Evolutionary conservation across 129 eudicot genomes (phyloP), one percentile per base, ranked within the genome.

Genomic region (Lactuca sativa): DNA sequence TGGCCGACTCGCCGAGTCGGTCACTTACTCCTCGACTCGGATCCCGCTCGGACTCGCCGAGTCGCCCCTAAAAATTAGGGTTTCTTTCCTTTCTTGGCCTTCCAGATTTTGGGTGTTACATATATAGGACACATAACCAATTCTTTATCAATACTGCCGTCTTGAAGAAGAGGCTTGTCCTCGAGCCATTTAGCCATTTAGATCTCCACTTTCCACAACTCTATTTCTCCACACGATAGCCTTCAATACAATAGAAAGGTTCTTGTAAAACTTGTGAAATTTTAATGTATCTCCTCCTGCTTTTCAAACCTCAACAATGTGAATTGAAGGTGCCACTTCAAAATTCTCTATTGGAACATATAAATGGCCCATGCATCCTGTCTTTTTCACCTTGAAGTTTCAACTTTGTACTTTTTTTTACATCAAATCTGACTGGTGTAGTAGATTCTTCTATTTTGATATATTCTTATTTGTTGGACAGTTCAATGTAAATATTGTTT

Each of bases 241-340:
- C 71, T 95, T 85, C 89, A 95, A 78, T 66, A 97, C 99, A 59
- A 90, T 86, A 9, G 99, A 80, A 18, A 95, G 87, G 83, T 82
- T 85, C 77, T 90, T 87, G 87, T 95, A 95, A 56, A 95, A 95
- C 95, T 87, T 87, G 82, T 90, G 97, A 82, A 95, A 95, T 64
- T 95, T 97, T 60, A 95, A 80, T 40, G 99, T 95, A 71, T 95
- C 99, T 37, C 90, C 89, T 44, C 90, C 89, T 44, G 97, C 74
- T 66, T 95, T 95, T 67, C 97, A 96, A 74, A 95, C 90, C 84
- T 90, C 97, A 71, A 95, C 99, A 93, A 95, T 85, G 75, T 82
- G 82, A 61, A 95, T 74, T 0, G 99, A 95, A 34, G 99, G 99
- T 21, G 99, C 97, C 72, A 95, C 99, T 82, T 95, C 97, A 71